Evolutionary conservation across 768 basidiomycete species (phyloP).

Genomic region (Mycena metata): DNA sequence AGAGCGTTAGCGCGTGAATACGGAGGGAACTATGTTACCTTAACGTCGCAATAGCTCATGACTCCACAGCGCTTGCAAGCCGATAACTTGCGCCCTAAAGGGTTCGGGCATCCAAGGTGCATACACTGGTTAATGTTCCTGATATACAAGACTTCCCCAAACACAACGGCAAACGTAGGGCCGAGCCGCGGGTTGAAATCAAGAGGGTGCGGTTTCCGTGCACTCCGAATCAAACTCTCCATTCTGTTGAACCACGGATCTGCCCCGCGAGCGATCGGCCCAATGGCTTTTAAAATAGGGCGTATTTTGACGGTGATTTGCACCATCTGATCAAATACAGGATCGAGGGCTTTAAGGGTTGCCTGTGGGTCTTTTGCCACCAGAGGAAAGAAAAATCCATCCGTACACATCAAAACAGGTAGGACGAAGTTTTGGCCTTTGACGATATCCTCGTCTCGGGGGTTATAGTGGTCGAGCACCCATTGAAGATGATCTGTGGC

Average conservation of each 20-base stretch:
- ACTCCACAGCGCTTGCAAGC: neutral
- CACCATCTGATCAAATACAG: neutral
- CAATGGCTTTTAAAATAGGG: neutral
- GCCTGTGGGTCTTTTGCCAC: neutral
- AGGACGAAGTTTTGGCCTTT: neutral
- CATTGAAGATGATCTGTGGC: conserved; percentile 2
- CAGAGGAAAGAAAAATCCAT: neutral
- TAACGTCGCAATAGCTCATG: neutral
- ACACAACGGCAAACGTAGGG: neutral
- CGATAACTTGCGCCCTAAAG: neutral
- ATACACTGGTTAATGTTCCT: conserved; percentile 8
- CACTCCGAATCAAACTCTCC: neutral
- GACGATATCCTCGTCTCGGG: neutral
- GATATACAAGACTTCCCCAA: neutral
- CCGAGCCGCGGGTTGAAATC: neutral
- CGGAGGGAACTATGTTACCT: neutral
- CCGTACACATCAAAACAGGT: neutral
- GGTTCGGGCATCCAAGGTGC: neutral
- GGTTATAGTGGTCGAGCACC: neutral
- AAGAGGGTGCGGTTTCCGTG: neutral
- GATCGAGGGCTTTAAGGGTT: neutral
- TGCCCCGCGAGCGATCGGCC: no score
- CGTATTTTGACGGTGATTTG: neutral
- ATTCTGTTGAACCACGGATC: neutral
- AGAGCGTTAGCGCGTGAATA: no score